Conservation (phyloP, 805 yeast species). For the Yamadazyma ubonensis region DNA sequence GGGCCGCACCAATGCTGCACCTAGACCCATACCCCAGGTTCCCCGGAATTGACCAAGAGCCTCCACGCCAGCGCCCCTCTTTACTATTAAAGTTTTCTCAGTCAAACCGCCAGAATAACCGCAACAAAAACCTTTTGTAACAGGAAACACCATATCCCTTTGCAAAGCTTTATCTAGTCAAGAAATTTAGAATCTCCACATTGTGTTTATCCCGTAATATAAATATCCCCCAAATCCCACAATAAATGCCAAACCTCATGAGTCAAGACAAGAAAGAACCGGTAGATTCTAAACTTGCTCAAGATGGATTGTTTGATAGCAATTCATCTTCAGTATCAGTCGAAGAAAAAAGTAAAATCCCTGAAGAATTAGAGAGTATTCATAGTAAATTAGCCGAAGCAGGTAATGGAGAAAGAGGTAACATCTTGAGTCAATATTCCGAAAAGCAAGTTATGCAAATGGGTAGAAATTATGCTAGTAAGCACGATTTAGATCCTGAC, state of each 20-base stretch:
- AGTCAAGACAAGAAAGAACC: background rate
- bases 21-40: too few species aligned
- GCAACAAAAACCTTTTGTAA: too few species aligned
- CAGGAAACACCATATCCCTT: too few species aligned
- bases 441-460: conserved; percentile 64
- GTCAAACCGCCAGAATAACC: too few species aligned
- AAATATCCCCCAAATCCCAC: background rate
- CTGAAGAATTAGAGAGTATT: conserved; percentile 14
- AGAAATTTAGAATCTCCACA: background rate
- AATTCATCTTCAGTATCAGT: conserved; percentile 11
- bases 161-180: background rate
- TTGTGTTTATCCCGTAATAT: too few species aligned
- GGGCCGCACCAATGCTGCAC: too few species aligned
- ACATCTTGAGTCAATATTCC: conserved; percentile 57
- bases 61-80: too few species aligned
- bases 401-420: conserved; percentile 28
- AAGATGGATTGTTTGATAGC: conserved; percentile 5
- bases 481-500: conserved; percentile 54
- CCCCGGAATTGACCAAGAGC: too few species aligned
- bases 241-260: background rate
- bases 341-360: conserved; percentile 9
- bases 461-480: conserved; percentile 65
- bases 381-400: conserved; percentile 19
- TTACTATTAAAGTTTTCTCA: too few species aligned
- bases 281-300: background rate